Conservation (phyloP, 1,284 basidiomycete genomes). For the Ganoderma lingzhi region DNA sequence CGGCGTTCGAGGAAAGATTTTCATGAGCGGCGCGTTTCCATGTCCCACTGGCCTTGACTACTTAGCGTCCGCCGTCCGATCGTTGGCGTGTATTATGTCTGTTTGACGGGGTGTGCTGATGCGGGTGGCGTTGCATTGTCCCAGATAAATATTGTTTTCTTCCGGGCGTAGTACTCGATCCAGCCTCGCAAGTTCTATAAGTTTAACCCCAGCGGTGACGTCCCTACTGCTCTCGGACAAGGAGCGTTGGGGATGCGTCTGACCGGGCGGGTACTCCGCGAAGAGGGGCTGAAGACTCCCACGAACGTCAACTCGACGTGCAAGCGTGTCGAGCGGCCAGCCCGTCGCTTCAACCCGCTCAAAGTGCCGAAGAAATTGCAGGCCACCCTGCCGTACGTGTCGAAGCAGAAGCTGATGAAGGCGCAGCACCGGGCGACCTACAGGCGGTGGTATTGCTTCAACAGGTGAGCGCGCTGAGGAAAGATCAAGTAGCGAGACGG, state of each 20-base stretch:
- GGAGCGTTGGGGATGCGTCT: conserved; percentile 92
- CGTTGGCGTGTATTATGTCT: conserved; percentile 2
- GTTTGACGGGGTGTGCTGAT: not conserved
- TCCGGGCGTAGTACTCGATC: conserved; percentile 97
- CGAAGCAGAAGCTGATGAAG: conserved; percentile 89
- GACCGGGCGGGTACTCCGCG: conserved; percentile 91
- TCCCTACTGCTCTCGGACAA: conserved; percentile 89
- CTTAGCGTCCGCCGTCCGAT: not conserved
- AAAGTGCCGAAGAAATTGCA: conserved; percentile 91
- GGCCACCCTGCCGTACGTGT: conserved; percentile 89
- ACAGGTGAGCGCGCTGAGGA: conserved; percentile 92
- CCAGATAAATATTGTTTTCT: conserved; percentile 87
- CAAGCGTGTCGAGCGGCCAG: conserved; percentile 81
- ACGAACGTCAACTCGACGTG: conserved; percentile 88
- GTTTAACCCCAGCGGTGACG: conserved; percentile 71
- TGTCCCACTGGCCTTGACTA: not conserved
- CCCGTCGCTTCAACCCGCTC: conserved; percentile 92
- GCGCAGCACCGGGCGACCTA: conserved; percentile 83
- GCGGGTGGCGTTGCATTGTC: conserved; percentile 9
- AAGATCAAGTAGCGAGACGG: conserved; percentile 83
- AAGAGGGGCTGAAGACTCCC: conserved; percentile 87
- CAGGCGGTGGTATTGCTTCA: conserved; percentile 90
- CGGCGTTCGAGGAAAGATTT: conserved; percentile 98
- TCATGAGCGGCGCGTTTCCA: conserved; percentile 85
- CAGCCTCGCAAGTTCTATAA: conserved; percentile 97